Percentiles rank a stretch among this genome's conserved stretches.
Evolutionary conservation across 176 grass and related monocot species (phyloP).

Genomic region (Echinochloa phyllopogon): DNA sequence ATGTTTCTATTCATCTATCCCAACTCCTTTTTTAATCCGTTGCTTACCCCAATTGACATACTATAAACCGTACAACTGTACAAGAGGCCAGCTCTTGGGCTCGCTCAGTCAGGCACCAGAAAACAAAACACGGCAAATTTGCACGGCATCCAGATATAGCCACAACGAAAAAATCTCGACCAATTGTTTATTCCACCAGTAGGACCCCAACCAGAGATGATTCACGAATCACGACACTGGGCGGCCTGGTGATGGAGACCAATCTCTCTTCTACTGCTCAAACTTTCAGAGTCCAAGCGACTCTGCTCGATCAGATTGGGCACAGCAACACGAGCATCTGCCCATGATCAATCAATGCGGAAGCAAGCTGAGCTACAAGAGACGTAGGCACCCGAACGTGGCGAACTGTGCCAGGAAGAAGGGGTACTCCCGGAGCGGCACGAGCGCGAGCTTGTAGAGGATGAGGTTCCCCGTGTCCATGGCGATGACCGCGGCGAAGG

Average conservation of each 20-base stretch:
- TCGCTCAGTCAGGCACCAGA: background rate
- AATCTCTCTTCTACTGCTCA: conserved; percentile 47
- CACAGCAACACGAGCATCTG: background rate
- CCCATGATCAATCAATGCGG: conserved; percentile 10
- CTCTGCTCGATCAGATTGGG: conserved; percentile 32
- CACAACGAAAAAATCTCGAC: background rate
- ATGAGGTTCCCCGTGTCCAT: conserved; percentile 82
- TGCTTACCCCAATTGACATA: background rate
- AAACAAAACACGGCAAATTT: background rate
- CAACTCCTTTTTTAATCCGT: background rate
- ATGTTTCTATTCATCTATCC: background rate
- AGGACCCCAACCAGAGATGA: conserved; percentile 28
- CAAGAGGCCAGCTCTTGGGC: background rate
- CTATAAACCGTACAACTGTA: background rate
- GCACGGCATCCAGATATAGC: conserved; percentile 29
- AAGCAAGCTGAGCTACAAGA: background rate
- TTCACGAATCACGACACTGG: conserved; percentile 13
- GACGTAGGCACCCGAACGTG: conserved; percentile 66
- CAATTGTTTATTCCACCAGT: background rate
- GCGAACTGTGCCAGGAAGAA: conserved; percentile 99
- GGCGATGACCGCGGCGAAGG: conserved; percentile 56
- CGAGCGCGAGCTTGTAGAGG: conserved; percentile 97
- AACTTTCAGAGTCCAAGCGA: background rate
- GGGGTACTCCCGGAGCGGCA: conserved; percentile 85
- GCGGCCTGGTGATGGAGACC: conserved; percentile 5